phyloP scores from a whole-genome alignment of 371 early-diverging fungal genomes.

The Mortierella sp. region DNA sequence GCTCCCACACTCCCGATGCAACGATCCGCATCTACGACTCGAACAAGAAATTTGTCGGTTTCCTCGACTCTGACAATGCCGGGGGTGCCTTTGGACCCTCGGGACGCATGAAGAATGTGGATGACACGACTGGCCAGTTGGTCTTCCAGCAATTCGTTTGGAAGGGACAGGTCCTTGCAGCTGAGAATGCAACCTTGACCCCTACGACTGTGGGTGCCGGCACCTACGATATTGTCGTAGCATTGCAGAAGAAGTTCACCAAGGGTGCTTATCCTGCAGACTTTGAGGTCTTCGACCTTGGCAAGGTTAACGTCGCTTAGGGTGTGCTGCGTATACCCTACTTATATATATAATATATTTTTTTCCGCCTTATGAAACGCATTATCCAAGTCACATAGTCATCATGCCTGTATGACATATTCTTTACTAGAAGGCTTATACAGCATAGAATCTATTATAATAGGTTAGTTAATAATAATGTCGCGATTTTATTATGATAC shows the following conservation, averaged over 20 bases:
- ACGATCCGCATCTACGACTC: slow-evolving; percentile 11
- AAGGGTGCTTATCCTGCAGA: slow-evolving; percentile 6
- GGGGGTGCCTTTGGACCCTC: not conserved
- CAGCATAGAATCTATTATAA: too few relatives aligned
- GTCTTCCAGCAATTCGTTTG: not conserved
- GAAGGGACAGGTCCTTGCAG: not conserved
- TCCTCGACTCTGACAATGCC: not conserved
- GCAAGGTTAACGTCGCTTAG: slow-evolving; percentile 3
- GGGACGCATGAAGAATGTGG: not conserved
- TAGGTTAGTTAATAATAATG: too few relatives aligned
- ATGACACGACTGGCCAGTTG: not conserved
- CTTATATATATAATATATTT: too few relatives aligned
- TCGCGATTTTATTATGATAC: too few relatives aligned
- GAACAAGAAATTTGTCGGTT: slow-evolving; percentile 4
- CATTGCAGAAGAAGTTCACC: slow-evolving; percentile 14
- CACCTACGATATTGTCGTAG: slow-evolving; percentile 4
- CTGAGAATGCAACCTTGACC: not conserved
- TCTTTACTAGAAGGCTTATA: too few relatives aligned
- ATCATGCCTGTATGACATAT: too few relatives aligned
- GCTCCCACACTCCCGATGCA: slow-evolving; percentile 10
- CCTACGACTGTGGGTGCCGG: not conserved
- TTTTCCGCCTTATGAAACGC: too few relatives aligned
- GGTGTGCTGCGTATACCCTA: too few relatives aligned
- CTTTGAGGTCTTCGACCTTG: slow-evolving; percentile 18
- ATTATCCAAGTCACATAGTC: too few relatives aligned